Evolutionary conservation across 257 asterid species (phyloP).

Genomic region (Paulownia fortunei): DNA sequence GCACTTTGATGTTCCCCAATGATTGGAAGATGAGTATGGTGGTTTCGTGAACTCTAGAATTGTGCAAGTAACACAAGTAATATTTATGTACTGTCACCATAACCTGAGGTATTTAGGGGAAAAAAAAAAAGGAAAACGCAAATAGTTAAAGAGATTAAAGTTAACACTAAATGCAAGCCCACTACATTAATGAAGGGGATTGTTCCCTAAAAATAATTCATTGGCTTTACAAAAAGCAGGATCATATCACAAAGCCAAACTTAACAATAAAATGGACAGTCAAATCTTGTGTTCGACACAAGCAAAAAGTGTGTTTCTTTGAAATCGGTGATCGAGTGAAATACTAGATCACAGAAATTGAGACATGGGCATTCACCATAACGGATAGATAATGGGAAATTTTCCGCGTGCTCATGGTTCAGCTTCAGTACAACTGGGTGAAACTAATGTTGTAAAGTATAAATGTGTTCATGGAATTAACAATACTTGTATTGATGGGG

Average conservation of each 20-base stretch:
- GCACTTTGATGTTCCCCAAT: constrained; percentile 48
- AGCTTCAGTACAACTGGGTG: background rate
- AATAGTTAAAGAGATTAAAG: no score
- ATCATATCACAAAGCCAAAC: no score
- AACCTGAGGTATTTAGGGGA: background rate
- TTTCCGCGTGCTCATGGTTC: constrained; percentile 27
- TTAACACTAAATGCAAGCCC: no score
- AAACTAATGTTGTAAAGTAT: no score
- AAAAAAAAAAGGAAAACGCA: background rate
- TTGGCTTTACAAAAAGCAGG: no score
- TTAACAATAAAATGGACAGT: no score
- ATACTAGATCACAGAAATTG: constrained; percentile 42
- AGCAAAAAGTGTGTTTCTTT: constrained; percentile 39
- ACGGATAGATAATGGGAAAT: constrained; percentile 14
- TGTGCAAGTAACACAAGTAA: constrained; percentile 35
- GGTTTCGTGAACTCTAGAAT: constrained; percentile 41
- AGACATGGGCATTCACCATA: constrained; percentile 31
- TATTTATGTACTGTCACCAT: background rate
- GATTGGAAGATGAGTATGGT: constrained; percentile 42
- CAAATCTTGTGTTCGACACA: background rate
- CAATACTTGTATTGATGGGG: background rate
- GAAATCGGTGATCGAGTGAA: constrained; percentile 47
- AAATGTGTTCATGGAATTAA: background rate
- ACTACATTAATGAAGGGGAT: no score
- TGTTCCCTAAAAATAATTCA: no score